phyloP scores from a whole-genome alignment of 768 basidiomycete species.

The Heimioporus sp. region DNA sequence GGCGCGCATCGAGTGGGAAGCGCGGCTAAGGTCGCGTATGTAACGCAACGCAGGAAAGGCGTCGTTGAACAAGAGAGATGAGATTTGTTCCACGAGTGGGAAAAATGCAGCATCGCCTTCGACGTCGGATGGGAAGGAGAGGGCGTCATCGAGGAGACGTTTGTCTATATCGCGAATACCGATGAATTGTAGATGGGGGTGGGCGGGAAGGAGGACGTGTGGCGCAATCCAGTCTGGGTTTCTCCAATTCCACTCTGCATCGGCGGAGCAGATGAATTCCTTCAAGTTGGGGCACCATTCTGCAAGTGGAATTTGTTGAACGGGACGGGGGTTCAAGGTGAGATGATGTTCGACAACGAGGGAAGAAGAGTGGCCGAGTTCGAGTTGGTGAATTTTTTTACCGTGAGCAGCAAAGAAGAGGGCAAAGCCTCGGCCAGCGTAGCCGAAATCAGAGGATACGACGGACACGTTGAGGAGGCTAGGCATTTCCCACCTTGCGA shows the following conservation, averaged over 20 bases:
- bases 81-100: slow-evolving; percentile 62
- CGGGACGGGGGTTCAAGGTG: slow-evolving; percentile 40
- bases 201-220: slow-evolving; percentile 65
- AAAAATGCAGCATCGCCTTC: slow-evolving; percentile 55
- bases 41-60: slow-evolving; percentile 63
- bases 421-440: slow-evolving; percentile 63
- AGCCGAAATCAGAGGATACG: slow-evolving; percentile 67
- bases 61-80: slow-evolving; percentile 50
- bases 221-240: slow-evolving; percentile 80
- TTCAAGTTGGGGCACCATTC: slow-evolving; percentile 67
- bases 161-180: slow-evolving; percentile 72
- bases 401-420: slow-evolving; percentile 69
- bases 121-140: slow-evolving; percentile 30
- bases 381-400: slow-evolving; percentile 56
- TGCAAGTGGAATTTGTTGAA: slow-evolving; percentile 48
- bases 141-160: slow-evolving; percentile 48
- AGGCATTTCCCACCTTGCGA: slow-evolving; percentile 69
- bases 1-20: slow-evolving; percentile 54
- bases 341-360: slow-evolving; percentile 68
- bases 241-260: slow-evolving; percentile 82
- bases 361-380: slow-evolving; percentile 69
- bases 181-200: slow-evolving; percentile 60
- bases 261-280: slow-evolving; percentile 72
- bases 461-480: slow-evolving; percentile 61
- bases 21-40: slow-evolving; percentile 63